Base-by-base conservation (phyloP, 1,284 basidiomycete genomes). In the Fomes fomentarius region DNA sequence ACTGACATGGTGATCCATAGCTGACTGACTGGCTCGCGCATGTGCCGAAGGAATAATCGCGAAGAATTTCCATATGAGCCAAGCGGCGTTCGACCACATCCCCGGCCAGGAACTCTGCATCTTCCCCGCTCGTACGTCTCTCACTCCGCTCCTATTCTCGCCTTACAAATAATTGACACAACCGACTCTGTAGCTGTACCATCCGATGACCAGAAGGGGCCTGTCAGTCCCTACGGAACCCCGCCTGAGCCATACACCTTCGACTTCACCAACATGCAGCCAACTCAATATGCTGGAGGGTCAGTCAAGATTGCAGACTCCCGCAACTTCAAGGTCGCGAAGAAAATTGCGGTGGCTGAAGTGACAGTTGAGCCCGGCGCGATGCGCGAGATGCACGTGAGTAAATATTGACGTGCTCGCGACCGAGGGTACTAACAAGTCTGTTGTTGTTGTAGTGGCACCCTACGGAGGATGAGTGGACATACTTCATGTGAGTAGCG, bases 381-480 rank as follows among this genome's bases (percentile, higher is more conserved):
- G 4, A 79, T 89, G 72, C 74, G 66, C 52, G 83, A 84, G 62
- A 74, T 84, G 54, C 83, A 85, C 55, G 82, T 84, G 54, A 67
- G 76, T 68, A 21, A 24, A 28, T 30, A n/a, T 37, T 1, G 17
- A 12, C 54, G 54, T 33, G 6, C 8, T 40, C 22, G 19, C 14
- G 6, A 6, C 19, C 17, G 15, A 40, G 15, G 31, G 34, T 11
- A 43, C 9, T 49, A 14, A 41, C 79, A 31, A 4, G 43, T 19
- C 31, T 24, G 17, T 17, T n/a, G n/a, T n/a, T n/a, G 25, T 26
- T 26, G 74, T 62, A 89, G 82, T 90, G 87, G 87, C 88, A 89
- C 64, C 85, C 86, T 2, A 85, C 82, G 24, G 76, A 85, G 64
- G 79, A 81, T 57, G 84, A 87, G 69, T 87, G 84, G 67, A 57